Conservation (phyloP, 371 early-diverging fungal genomes). For the Batrachochytrium dendrobatidis region DNA sequence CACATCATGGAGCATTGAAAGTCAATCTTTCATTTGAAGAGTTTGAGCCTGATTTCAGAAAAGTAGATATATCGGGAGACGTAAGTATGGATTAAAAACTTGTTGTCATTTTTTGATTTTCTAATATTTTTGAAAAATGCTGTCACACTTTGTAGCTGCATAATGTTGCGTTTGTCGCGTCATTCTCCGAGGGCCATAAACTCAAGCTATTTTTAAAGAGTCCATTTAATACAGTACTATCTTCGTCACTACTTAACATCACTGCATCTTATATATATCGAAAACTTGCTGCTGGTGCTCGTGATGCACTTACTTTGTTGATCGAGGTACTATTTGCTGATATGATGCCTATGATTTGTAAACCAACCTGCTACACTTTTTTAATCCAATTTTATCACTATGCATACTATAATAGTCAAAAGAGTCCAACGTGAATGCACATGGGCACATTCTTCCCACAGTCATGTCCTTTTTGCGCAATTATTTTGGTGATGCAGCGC, state of each 20-base stretch:
- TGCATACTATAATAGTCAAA: neutral
- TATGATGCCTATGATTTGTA: neutral
- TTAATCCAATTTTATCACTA: neutral
- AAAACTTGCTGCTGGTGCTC: neutral
- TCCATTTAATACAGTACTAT: neutral
- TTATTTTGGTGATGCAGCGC: conserved; percentile 62
- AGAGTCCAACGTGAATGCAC: neutral
- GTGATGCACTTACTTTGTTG: neutral
- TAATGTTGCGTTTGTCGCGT: neutral
- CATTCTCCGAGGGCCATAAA: neutral
- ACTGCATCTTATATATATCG: neutral
- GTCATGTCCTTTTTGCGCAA: conserved; percentile 37
- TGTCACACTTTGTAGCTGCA: neutral
- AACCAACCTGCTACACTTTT: neutral
- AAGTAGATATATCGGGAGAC: neutral
- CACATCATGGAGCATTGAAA: neutral
- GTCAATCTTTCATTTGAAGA: neutral
- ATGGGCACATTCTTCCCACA: conserved; percentile 1
- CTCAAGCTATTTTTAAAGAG: conserved; percentile 2
- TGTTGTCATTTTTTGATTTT: neutral
- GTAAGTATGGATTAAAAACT: too few species aligned
- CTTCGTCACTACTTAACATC: neutral
- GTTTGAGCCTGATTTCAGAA: neutral
- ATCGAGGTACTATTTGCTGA: neutral
- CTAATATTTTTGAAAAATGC: neutral